Conservation (phyloP, 176 grass and related monocot genomes). For the Poa annua region DNA sequence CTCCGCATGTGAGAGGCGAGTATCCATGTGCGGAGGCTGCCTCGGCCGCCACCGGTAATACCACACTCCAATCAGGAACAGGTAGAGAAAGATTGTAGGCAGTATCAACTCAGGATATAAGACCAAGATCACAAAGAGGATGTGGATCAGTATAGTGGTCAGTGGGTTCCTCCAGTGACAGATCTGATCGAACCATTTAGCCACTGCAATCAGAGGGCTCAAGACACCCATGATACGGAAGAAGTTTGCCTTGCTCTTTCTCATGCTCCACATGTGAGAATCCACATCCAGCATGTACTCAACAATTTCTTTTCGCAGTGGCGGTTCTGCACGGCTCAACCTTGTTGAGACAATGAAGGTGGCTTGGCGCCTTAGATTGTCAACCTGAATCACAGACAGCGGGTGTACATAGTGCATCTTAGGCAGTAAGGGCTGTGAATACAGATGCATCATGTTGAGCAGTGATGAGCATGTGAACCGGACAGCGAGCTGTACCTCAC, state of each 20-base stretch:
- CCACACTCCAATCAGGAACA: conserved; percentile 78
- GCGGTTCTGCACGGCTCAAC: conserved; percentile 67
- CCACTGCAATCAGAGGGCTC: conserved; percentile 51
- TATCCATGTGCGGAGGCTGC: conserved; percentile 72
- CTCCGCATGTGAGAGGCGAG: conserved; percentile 65
- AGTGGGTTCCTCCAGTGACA: conserved; percentile 69
- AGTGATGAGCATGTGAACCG: conserved; percentile 71
- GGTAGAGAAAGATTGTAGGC: conserved; percentile 67
- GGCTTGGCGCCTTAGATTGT: conserved; percentile 63
- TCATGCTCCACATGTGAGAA: conserved; percentile 82
- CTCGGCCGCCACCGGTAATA: conserved; percentile 65
- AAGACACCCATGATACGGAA: conserved; percentile 69
- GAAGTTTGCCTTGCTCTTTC: conserved; percentile 79
- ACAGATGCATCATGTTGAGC: conserved; percentile 66
- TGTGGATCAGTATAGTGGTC: conserved; percentile 67
- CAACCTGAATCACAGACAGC: conserved; percentile 56
- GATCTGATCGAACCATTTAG: conserved; percentile 69
- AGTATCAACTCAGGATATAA: conserved; percentile 75
- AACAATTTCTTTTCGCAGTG: conserved; percentile 67
- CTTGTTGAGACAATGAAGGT: conserved; percentile 70
- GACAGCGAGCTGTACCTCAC: conserved; percentile 70
- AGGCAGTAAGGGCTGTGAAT: conserved; percentile 66
- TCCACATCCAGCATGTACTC: conserved; percentile 82
- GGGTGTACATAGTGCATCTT: conserved; percentile 81
- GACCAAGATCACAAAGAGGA: conserved; percentile 64